Evolutionary conservation across 441 rosid genomes (phyloP), one percentile per base, ranked within the genome.

Genomic region (Aleurites moluccanus): DNA sequence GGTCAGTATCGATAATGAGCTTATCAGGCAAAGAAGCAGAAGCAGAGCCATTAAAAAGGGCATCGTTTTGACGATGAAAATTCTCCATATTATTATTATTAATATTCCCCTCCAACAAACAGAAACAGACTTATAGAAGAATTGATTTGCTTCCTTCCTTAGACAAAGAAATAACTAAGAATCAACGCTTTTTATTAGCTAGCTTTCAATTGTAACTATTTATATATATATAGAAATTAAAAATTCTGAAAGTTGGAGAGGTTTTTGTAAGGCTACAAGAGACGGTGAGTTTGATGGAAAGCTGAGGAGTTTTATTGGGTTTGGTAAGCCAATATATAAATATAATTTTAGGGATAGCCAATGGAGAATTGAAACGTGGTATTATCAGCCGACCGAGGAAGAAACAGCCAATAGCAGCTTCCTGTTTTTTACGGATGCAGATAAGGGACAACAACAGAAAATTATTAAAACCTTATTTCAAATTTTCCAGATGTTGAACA

Each of bases 1-100:
- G 98, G 78, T 94, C 98, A 27, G 98, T 94, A 74, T 94, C 98
- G 72, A 94, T 94, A 78, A 94, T 85, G 90, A 92, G 85, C 91
- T 92, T 89, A 69, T 82, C 81, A 76, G 82, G 79, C 40, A 75
- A 71, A 25, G 75, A 70, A 28, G 76, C 69, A n/a, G 56, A 14
- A 23, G 27, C 33, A 6, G 82, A 30, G 52, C n/a, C 63, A 62
- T 25, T 77, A 49, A 79, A 77, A 65, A 76, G 73, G 78, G 74
- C 74, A 57, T 76, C 81, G 78, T 9, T 6, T 21, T 53, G 78
- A 11, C 76, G 85, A 69, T 81, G 75, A 68, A 76, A 78, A 64
- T 38, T 81, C 63, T 70, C 73, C 71, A 66, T 47, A 40, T 49
- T 63, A 73, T 75, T 64, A 78, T 67, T 82, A 40, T 77, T 64